Percentiles rank a stretch among this genome's conserved stretches.
phyloP scores from a whole-genome alignment of 257 asterid genomes.

The Solanum tacnaense region DNA sequence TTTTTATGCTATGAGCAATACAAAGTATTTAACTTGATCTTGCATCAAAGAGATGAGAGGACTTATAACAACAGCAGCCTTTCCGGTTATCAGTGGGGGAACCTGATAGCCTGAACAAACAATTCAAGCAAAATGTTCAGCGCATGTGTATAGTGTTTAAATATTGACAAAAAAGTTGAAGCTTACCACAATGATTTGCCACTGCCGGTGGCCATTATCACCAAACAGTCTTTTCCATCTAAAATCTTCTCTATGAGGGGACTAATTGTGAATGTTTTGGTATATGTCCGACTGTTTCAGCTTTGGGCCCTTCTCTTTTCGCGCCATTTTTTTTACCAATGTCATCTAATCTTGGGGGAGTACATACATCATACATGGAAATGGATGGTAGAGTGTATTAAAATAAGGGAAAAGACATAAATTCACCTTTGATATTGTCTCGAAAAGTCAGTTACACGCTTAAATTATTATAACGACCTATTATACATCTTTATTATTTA shows the following conservation, averaged over 20 bases:
- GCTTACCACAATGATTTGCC: slow-evolving; percentile 82
- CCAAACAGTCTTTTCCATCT: slow-evolving; percentile 68
- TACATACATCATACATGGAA: too few species aligned
- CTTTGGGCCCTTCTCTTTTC: neutral
- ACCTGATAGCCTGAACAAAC: slow-evolving; percentile 66
- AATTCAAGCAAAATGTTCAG: neutral
- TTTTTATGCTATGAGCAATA: neutral
- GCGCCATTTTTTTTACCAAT: neutral
- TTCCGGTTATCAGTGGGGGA: slow-evolving; percentile 63
- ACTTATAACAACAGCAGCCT: slow-evolving; percentile 72
- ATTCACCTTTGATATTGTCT: too few species aligned
- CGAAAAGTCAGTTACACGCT: too few species aligned
- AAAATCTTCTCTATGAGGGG: slow-evolving; percentile 49
- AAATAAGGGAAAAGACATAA: too few species aligned
- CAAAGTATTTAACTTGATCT: slow-evolving; percentile 54
- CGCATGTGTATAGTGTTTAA: neutral
- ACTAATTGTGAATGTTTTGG: neutral
- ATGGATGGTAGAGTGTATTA: too few species aligned
- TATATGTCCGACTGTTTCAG: neutral
- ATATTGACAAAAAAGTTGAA: neutral
- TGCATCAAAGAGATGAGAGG: slow-evolving; percentile 94
- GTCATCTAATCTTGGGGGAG: too few species aligned
- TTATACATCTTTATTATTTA: too few species aligned
- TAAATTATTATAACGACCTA: too few species aligned
- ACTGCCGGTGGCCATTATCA: slow-evolving; percentile 93